Base-by-base conservation (phyloP, 352 stramenopile species). In the Pythium rhizo-oryzae region DNA sequence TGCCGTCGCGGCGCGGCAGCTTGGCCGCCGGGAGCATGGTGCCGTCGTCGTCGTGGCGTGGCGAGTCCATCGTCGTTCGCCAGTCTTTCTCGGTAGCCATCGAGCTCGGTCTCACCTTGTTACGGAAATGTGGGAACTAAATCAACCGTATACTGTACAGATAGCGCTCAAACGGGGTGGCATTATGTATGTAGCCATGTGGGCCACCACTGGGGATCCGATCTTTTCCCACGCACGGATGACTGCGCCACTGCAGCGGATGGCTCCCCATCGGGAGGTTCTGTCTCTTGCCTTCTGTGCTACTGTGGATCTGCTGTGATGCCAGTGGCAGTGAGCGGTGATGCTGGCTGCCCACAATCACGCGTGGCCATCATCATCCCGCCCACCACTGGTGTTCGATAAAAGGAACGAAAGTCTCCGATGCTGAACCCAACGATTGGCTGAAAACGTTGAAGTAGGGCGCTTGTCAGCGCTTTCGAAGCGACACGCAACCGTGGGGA, bases 1-100 rank as follows among this genome's bases (percentile, higher is more conserved):
- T 65, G 30, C 67, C 60, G 37, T 68, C 59, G 67, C 67, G 67
- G 15, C 67, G 67, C n/a, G 67, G 59, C 54, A 73, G 49, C 54
- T 73, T 73, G 19, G 56, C 56, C 37, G 54, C 54, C 28, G 58
- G 60, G 21, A 73, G 65, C 65, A 71, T 71, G 15, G 28, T 30
- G 19, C 30, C 41, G 39, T 51, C 43, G 19, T 47, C 41, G 39
- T 51, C 35, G 24, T 13, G 13, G 13, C 25, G 28, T 23, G 53
- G 37, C 50, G 55, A 24, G 46, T 70, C 55, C 63, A 70, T 69
- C 61, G 28, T 24, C 19, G 16, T 12, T 25, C 11, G 24, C 21
- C 7, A 18, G 30, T n/a, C 47, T 39, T 47, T 50, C 39, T 33
- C 28, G 28, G 28, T 33, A 33, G 28, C 28, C 28, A 33, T 33